These are phyloP conservation scores for Alternaria consortialis DNA, from an alignment of 2,329 filamentous ascomycete genomes.

Conservation along the genomic window DNA sequence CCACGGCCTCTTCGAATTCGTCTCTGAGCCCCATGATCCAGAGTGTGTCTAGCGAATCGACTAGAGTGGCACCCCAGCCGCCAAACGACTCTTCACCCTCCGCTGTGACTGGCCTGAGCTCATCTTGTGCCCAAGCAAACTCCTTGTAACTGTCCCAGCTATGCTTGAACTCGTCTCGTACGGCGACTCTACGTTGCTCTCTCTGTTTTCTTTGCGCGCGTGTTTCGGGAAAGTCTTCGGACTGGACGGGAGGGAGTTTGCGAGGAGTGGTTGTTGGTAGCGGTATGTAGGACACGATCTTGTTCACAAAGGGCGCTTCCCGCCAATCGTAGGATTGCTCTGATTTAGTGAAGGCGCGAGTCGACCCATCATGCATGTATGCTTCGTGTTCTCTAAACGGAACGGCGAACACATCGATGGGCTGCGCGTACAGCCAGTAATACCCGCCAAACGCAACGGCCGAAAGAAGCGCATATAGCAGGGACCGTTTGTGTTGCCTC, in stretches of 20 bases:
- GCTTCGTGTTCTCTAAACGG: conserved; percentile 38
- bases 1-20: conserved; percentile 58
- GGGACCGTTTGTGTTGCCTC: conserved; percentile 40
- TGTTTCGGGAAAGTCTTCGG: conserved; percentile 50
- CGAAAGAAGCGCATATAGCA: conserved; percentile 36
- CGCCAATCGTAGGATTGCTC: conserved; percentile 52
- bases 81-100: conserved; percentile 54
- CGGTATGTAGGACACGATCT: conserved; percentile 44
- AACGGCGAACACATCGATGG: conserved; percentile 42
- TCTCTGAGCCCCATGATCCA: conserved; percentile 60
- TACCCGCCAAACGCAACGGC: conserved; percentile 36
- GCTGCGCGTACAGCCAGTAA: conserved; percentile 40
- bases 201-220: conserved; percentile 32
- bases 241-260: conserved; percentile 54
- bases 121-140: conserved; percentile 58
- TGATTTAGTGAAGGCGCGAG: conserved; percentile 25
- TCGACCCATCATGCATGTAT: conserved; percentile 45
- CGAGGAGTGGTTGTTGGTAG: conserved; percentile 51
- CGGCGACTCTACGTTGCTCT: conserved; percentile 47
- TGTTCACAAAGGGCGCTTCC: conserved; percentile 53
- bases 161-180: conserved; percentile 54
- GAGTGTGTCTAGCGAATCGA: conserved; percentile 58
- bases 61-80: conserved; percentile 59
- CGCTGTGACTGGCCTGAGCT: conserved; percentile 55
- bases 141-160: conserved; percentile 56